These are phyloP conservation scores for Plasmodium berghei DNA, from an alignment of 169 alveolate species.

Conservation along the genomic window DNA sequence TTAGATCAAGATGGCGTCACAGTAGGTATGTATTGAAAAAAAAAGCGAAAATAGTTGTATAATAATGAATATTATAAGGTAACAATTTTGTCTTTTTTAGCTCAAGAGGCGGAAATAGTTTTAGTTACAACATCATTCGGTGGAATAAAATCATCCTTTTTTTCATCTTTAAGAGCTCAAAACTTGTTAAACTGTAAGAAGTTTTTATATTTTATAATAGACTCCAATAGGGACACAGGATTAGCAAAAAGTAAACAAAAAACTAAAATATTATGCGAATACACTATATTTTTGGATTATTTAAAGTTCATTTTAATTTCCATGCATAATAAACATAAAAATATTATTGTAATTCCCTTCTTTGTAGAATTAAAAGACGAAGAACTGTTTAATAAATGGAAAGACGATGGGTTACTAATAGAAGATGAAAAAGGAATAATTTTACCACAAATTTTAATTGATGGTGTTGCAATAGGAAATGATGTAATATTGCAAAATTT, in stretches of 20 bases:
- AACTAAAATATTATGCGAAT: background rate
- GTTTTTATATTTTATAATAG: slow-evolving; percentile 88
- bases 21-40: slow-evolving; percentile 19
- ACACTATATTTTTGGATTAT: background rate
- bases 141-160: slow-evolving; percentile 87
- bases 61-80: slow-evolving; percentile 4
- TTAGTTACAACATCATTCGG: slow-evolving; percentile 89
- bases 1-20: slow-evolving; percentile 26
- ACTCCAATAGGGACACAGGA: slow-evolving; percentile 89
- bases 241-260: slow-evolving; percentile 84
- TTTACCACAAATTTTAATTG: slow-evolving; percentile 89
- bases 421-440: slow-evolving; percentile 78
- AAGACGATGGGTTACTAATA: slow-evolving; percentile 84
- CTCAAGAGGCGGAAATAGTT: slow-evolving; percentile 87
- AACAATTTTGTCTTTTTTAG: slow-evolving; percentile 15
- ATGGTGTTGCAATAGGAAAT: slow-evolving; percentile 88
- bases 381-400: slow-evolving; percentile 87
- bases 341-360: background rate
- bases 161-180: slow-evolving; percentile 87
- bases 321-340: background rate
- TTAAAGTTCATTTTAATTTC: background rate
- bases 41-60: slow-evolving; percentile 11
- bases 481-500: slow-evolving; percentile 87
- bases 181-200: slow-evolving; percentile 90
- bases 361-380: slow-evolving; percentile 83